Conservation (phyloP, 805 yeast genomes). For the Candida oleophila region DNA sequence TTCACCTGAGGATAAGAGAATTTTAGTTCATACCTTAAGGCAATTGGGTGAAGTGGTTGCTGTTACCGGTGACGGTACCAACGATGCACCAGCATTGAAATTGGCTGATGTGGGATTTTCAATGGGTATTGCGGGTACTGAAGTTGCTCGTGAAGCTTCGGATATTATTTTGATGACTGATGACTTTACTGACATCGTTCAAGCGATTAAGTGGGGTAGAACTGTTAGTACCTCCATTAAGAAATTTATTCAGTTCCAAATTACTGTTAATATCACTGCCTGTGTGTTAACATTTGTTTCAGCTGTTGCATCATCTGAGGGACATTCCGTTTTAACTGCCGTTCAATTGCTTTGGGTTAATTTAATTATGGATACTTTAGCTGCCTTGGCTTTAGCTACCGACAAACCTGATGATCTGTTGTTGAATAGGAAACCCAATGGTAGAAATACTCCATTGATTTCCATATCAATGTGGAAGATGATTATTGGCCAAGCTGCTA, state of each 20-base stretch:
- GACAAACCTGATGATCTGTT: constrained; percentile 90
- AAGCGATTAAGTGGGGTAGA: constrained; percentile 98
- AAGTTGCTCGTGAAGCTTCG: constrained; percentile 97
- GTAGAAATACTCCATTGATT: constrained; percentile 75
- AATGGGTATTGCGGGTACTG: constrained; percentile 98
- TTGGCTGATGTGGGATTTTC: constrained; percentile 98
- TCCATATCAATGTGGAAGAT: constrained; percentile 97
- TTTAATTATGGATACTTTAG: constrained; percentile 96
- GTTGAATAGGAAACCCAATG: constrained; percentile 79
- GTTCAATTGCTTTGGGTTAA: constrained; percentile 98
- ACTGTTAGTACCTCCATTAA: constrained; percentile 93
- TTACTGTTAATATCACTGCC: constrained; percentile 97
- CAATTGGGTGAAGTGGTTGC: constrained; percentile 91
- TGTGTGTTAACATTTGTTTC: constrained; percentile 90
- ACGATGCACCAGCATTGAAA: constrained; percentile 97
- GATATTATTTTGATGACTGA: constrained; percentile 92
- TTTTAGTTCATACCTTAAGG: constrained; percentile 78
- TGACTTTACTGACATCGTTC: constrained; percentile 90
- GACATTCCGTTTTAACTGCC: constrained; percentile 88
- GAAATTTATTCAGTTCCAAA: constrained; percentile 93
- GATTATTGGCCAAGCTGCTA: constrained; percentile 83
- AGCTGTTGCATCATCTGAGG: constrained; percentile 80
- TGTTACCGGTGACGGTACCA: constrained; percentile 98
- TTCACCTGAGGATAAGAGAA: constrained; percentile 91
- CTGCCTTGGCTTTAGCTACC: constrained; percentile 96